phyloP scores from a whole-genome alignment of 306 rosid genomes.

The Coriaria nepalensis region DNA sequence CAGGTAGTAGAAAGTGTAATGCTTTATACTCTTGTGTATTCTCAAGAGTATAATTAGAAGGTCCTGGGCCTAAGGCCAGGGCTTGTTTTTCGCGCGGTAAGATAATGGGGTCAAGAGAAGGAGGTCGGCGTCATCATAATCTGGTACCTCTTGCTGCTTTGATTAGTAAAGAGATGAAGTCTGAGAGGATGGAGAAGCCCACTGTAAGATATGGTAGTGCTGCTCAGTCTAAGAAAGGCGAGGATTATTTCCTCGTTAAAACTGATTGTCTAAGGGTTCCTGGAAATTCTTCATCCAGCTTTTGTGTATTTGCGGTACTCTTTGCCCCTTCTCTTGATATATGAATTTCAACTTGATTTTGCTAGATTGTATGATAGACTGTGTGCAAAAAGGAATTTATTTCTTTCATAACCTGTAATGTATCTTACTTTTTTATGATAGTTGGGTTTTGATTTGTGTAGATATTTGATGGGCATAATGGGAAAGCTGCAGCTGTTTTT shows the following conservation, averaged over 20 bases:
- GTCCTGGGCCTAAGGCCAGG: conserved; percentile 16
- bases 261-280: conserved; percentile 73
- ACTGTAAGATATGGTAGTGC: conserved; percentile 68
- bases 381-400: conserved; percentile 8
- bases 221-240: conserved; percentile 89
- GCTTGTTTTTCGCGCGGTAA: conserved; percentile 6
- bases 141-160: conserved; percentile 90
- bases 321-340: conserved; percentile 8
- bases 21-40: no score
- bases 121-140: conserved; percentile 53
- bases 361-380: background rate
- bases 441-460: conserved; percentile 16
- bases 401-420: conserved; percentile 3
- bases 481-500: conserved; percentile 87
- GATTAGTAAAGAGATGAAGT: conserved; percentile 74
- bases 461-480: conserved; percentile 98
- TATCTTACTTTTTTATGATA: conserved; percentile 13
- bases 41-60: conserved; percentile 16
- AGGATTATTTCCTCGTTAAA: conserved; percentile 68
- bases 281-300: conserved; percentile 62
- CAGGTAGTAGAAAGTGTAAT: conserved; percentile 17
- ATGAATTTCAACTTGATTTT: conserved; percentile 6
- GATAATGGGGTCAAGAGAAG: conserved; percentile 48
- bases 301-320: conserved; percentile 80
- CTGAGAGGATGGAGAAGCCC: conserved; percentile 89